A percentile compares a stretch with the other conserved stretches of the same genome.
Evolutionary conservation across 352 stramenopile species (phyloP).

Genomic region (Pythium diclinum): DNA sequence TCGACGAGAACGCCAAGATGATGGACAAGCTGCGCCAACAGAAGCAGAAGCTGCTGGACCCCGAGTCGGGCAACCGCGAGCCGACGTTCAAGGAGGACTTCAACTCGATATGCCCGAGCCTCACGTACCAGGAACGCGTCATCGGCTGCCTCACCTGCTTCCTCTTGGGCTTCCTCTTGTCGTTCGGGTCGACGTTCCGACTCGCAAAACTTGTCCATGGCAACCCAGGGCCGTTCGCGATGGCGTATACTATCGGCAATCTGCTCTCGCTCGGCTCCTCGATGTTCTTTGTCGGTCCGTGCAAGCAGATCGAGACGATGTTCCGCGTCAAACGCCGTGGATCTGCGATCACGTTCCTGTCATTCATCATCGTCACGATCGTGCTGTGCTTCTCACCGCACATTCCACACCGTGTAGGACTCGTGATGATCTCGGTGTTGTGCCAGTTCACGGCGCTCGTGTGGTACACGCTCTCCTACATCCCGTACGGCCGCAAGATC

Average conservation of each 20-base stretch:
- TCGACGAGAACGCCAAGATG: conserved; percentile 30
- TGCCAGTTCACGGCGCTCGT: conserved; percentile 76
- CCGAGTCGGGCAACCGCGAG: conserved; percentile 42
- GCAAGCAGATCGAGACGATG: conserved; percentile 82
- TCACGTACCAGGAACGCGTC: conserved; percentile 83
- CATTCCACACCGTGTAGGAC: conserved; percentile 61
- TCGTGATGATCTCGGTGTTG: conserved; percentile 73
- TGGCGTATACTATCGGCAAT: conserved; percentile 86
- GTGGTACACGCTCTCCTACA: conserved; percentile 89
- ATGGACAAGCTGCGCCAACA: conserved; percentile 62
- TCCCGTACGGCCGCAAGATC: conserved; percentile 82
- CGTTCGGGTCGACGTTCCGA: conserved; percentile 78
- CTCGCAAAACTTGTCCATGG: conserved; percentile 71
- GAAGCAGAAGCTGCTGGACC: conserved; percentile 81
- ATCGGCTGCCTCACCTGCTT: conserved; percentile 83
- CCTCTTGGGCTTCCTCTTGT: conserved; percentile 75
- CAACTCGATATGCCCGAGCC: conserved; percentile 54
- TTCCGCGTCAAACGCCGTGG: conserved; percentile 72
- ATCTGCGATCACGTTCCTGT: conserved; percentile 69
- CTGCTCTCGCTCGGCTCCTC: conserved; percentile 75
- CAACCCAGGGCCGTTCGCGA: conserved; percentile 78
- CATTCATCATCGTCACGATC: conserved; percentile 77
- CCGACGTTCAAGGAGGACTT: conserved; percentile 31
- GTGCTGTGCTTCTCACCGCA: conserved; percentile 66
- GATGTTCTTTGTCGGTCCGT: conserved; percentile 85